Conservation (phyloP, 1,139 yeast species). For the Yamadazyma atlantica region DNA sequence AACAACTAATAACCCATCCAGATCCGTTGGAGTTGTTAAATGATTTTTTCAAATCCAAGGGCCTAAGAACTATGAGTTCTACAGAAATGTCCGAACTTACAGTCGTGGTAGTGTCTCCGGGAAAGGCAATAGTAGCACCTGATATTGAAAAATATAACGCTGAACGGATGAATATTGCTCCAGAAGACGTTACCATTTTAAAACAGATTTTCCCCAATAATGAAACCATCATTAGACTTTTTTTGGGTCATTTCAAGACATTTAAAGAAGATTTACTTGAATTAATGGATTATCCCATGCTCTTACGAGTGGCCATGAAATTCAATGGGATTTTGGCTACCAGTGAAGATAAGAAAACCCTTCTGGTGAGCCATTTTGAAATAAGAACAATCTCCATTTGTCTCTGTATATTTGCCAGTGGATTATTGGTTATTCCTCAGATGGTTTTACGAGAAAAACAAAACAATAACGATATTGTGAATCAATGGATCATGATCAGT, state of each 20-base stretch:
- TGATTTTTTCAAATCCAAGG: neutral
- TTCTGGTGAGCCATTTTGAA: constrained; percentile 11
- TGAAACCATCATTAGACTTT: constrained; percentile 12
- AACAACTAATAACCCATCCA: neutral
- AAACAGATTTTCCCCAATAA: constrained; percentile 18
- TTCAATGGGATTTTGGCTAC: constrained; percentile 2
- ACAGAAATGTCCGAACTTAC: neutral
- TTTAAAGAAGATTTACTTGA: constrained; percentile 18
- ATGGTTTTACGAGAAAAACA: constrained; percentile 7
- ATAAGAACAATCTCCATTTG: constrained; percentile 17
- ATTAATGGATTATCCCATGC: constrained; percentile 15
- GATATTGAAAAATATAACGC: constrained; percentile 11
- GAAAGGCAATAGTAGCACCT: constrained; percentile 10
- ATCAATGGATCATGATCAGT: constrained; percentile 26
- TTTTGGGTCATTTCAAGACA: constrained; percentile 16
- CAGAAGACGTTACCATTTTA: constrained; percentile 20
- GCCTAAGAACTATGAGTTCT: neutral
- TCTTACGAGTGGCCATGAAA: constrained; percentile 6
- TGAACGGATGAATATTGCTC: constrained; percentile 10
- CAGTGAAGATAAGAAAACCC: neutral
- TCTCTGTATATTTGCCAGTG: constrained; percentile 24
- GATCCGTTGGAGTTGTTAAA: neutral
- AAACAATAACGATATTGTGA: constrained; percentile 17
- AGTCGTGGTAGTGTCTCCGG: neutral
- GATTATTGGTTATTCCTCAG: constrained; percentile 20